A percentile compares a stretch with the other conserved stretches of the same genome.
phyloP scores from a whole-genome alignment of 2,329 filamentous ascomycete genomes.

The Dactylonectria estremocensis region DNA sequence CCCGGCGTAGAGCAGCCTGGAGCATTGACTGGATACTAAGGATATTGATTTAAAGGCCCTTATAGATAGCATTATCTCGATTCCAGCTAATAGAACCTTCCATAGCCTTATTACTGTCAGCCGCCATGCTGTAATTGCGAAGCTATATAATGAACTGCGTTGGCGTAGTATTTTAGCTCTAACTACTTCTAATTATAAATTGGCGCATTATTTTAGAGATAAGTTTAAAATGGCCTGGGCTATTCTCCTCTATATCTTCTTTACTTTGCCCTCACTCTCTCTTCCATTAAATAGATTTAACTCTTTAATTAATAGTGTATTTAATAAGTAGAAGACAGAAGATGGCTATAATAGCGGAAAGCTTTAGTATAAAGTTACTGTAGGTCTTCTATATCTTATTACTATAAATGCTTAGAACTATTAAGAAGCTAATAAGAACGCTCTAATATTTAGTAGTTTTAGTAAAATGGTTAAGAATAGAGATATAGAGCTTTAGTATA shows the following conservation, averaged over 20 bases:
- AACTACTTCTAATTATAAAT: conserved; percentile 6
- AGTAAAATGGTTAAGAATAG: conserved; percentile 14
- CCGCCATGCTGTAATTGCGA: conserved; percentile 4
- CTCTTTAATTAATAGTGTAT: conserved; percentile 9
- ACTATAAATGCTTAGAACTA: neutral
- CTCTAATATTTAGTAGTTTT: conserved; percentile 19
- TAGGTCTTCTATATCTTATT: conserved; percentile 8
- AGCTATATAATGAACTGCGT: conserved; percentile 14
- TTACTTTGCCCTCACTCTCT: neutral
- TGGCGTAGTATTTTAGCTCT: conserved; percentile 7
- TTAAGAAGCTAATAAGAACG: conserved; percentile 16
- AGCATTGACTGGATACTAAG: conserved; percentile 3
- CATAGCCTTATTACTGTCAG: conserved; percentile 1
- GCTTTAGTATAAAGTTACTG: conserved; percentile 15
- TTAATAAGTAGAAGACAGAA: conserved; percentile 13
- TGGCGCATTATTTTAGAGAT: neutral
- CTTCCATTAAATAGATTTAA: neutral
- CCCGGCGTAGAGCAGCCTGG: neutral
- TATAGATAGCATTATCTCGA: conserved; percentile 12
- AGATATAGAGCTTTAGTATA: conserved; percentile 1
- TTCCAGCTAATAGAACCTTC: conserved; percentile 16
- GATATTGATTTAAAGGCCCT: neutral
- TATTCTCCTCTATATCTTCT: conserved; percentile 1
- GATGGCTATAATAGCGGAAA: conserved; percentile 11
- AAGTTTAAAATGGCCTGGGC: conserved; percentile 8